Base-by-base conservation (phyloP, 2,329 filamentous ascomycete species). In the Westerdykella aurantiaca region DNA sequence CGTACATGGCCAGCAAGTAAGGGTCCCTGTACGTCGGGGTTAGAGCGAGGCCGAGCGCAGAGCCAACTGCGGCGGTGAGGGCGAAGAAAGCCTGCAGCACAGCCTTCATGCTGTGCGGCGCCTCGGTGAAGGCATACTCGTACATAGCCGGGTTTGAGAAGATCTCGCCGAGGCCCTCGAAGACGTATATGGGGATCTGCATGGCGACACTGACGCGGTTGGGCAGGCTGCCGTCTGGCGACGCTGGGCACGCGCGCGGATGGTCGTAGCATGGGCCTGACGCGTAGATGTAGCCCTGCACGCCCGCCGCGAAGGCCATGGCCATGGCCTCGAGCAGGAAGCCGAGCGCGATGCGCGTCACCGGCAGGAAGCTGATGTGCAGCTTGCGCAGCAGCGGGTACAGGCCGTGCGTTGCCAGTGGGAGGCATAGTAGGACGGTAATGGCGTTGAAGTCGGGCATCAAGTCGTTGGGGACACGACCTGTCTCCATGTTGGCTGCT, bases 121-220 rank as follows among this genome's bases (percentile, higher is more conserved):
- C 63, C 33, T 66, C 51, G 34, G 52, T 55, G 46, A 69, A 71
- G 0, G 59, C 55, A 41, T 64, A 69, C 44, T 70, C 67, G 21
- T 53, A 59, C 5, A 57, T 55, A 0, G 67, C 67, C 6, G 60
- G 55, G 31, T 65, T 49, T 5, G 58, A 60, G 9, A 71, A 56
- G 23, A 70, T 62, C 50, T 70, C 68, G 0, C 58, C 62, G 2
- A 68, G 31, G 0, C 63, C 61, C 0, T 62, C 47, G 3, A 55
- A 40, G 17, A 67, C 46, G 40, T 64, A 66, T 1, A 57, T 46
- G 0, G 66, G 65, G 1, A 58, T 33, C 37, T 69, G 65, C 1
- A 60, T 29, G 52, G 58, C 64, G 2, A 68, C 57, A 12, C 42
- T 56, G 5, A 69, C 48, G 1, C 57, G 39, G 25, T 69, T 69